A percentile compares a stretch with the other conserved stretches of the same genome.
Conservation (phyloP, 345 rosid genomes). For the Clarkia xantiana region DNA sequence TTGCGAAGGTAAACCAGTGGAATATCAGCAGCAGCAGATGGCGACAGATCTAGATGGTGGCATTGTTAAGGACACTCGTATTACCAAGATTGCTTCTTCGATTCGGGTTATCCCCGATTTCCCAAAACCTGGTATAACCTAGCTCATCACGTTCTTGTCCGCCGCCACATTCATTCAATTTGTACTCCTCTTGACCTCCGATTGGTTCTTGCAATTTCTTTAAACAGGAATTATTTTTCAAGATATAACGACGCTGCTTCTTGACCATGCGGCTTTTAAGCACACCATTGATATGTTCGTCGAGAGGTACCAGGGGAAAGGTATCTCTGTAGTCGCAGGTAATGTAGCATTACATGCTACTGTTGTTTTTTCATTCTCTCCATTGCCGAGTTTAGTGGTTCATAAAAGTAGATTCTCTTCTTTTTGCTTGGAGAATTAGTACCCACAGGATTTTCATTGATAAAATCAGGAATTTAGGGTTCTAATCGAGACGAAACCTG, state of each 20-base stretch:
- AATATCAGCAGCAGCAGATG: no score
- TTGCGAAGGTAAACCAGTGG: no score
- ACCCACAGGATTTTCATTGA: no score
- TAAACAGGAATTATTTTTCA: constrained; percentile 88
- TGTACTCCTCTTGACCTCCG: not conserved
- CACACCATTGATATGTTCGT: constrained; percentile 84
- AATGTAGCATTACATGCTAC: not conserved
- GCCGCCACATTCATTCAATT: not conserved
- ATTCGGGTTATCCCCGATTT: constrained; percentile 24
- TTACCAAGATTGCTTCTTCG: constrained; percentile 11
- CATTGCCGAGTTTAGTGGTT: no score
- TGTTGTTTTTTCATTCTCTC: no score
- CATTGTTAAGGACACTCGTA: constrained; percentile 16
- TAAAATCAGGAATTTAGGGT: no score
- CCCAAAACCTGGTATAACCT: constrained; percentile 37
- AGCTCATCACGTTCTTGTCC: not conserved
- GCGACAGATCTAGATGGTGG: no score
- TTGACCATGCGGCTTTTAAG: constrained; percentile 82
- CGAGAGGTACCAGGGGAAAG: constrained; percentile 74
- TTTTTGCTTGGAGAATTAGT: no score
- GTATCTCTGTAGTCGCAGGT: constrained; percentile 98
- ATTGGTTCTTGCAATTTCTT: not conserved
- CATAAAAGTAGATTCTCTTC: no score
- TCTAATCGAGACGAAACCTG: no score
- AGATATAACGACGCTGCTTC: constrained; percentile 80